Conservation (phyloP, 257 asterid species). For the Schizonepeta tenuifolia region DNA sequence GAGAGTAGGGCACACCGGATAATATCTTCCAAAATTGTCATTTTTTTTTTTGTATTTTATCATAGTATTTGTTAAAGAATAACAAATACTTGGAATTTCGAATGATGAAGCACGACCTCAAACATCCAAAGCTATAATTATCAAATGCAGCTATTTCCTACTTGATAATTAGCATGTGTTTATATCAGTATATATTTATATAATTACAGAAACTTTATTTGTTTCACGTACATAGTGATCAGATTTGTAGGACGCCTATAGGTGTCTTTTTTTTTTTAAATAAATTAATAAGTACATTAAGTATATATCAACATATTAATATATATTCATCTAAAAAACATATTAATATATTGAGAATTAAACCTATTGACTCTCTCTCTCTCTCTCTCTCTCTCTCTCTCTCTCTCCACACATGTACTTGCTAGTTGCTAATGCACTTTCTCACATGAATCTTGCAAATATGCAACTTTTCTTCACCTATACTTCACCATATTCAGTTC, state of each 20-base stretch:
- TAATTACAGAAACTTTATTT: too few relatives aligned
- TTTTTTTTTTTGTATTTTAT: too few relatives aligned
- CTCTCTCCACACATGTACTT: constrained; percentile 3
- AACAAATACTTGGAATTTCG: too few relatives aligned
- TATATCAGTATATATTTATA: too few relatives aligned
- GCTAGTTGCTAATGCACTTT: constrained; percentile 19
- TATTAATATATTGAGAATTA: too few relatives aligned
- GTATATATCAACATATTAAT: too few relatives aligned
- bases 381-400: neutral
- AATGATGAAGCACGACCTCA: neutral
- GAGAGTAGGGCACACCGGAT: neutral
- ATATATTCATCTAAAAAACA: too few relatives aligned
- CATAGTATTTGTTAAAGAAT: too few relatives aligned
- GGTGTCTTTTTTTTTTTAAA: too few relatives aligned
- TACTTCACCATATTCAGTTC: constrained; percentile 4
- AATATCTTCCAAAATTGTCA: neutral
- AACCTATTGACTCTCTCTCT: neutral
- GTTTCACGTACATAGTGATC: too few relatives aligned
- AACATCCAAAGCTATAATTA: neutral
- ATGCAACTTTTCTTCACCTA: constrained; percentile 31
- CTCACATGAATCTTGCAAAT: constrained; percentile 45
- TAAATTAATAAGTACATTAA: too few relatives aligned
- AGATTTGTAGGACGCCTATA: too few relatives aligned
- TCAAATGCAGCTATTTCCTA: neutral
- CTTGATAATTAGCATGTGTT: neutral